A percentile compares a stretch with the other conserved stretches of the same genome.
These are phyloP conservation scores for Aureobasidium sp. DNA, from an alignment of 2,329 filamentous ascomycete genomes.

Conservation along the genomic window DNA sequence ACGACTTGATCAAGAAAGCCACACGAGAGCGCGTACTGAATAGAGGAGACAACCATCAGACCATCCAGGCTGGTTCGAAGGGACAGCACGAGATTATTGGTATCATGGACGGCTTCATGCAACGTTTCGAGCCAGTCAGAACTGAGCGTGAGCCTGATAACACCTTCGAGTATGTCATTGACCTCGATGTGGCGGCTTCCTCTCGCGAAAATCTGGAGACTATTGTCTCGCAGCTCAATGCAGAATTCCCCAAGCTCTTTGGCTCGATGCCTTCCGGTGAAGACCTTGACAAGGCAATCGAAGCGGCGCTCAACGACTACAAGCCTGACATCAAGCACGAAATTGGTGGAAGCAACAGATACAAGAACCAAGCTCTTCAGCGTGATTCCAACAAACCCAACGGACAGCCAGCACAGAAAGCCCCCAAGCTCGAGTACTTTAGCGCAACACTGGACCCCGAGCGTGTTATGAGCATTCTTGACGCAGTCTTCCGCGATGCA, in stretches of 20 bases:
- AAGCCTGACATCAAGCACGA: conserved; percentile 68
- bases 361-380: conserved; percentile 24
- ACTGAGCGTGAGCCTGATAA: conserved; percentile 63
- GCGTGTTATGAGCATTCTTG: conserved; percentile 53
- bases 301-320: conserved; percentile 68
- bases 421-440: conserved; percentile 58
- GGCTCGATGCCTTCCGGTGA: conserved; percentile 61
- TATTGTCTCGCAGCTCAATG: conserved; percentile 63
- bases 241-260: conserved; percentile 71
- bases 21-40: conserved; percentile 73
- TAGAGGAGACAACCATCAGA: conserved; percentile 95
- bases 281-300: conserved; percentile 73
- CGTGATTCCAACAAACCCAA: conserved; percentile 7
- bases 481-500: conserved; percentile 58
- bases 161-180: conserved; percentile 75
- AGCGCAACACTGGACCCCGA: conserved; percentile 48
- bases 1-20: conserved; percentile 64
- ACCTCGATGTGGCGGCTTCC: conserved; percentile 69
- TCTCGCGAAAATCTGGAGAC: conserved; percentile 82
- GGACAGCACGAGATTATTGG: conserved; percentile 66
- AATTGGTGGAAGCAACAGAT: conserved; percentile 52
- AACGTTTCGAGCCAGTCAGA: conserved; percentile 74
- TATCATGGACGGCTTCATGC: conserved; percentile 93
- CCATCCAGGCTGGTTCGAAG: conserved; percentile 78
- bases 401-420: conserved; percentile 19